Evolutionary conservation across 2,329 filamentous ascomycete species (phyloP).

Genomic region (Cytospora mali): DNA sequence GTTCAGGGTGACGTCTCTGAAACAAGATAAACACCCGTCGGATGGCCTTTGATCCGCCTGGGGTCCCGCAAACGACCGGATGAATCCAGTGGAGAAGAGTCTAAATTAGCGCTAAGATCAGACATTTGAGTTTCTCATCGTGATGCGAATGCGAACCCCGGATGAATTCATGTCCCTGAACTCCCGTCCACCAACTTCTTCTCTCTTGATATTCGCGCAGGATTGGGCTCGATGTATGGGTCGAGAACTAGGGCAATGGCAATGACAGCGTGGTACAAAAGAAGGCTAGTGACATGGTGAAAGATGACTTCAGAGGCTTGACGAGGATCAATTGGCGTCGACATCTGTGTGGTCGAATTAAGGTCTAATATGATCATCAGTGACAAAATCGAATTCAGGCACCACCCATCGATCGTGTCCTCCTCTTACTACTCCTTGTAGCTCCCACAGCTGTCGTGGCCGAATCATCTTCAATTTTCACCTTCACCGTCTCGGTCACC

Average conservation of each 20-base stretch:
- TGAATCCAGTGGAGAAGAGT: too few species aligned
- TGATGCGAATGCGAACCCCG: too few species aligned
- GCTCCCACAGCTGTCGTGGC: not conserved
- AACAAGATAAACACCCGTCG: not conserved
- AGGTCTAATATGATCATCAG: not conserved
- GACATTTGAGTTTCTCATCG: too few species aligned
- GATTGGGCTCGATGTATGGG: not conserved
- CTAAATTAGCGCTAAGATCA: too few species aligned
- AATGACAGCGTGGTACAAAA: not conserved
- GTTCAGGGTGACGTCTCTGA: not conserved
- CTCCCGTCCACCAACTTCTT: too few species aligned
- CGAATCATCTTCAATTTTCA: conserved; percentile 21
- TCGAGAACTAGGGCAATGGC: not conserved
- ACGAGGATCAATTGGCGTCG: not conserved
- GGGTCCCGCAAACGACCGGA: not conserved
- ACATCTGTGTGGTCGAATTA: not conserved
- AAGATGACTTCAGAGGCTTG: not conserved
- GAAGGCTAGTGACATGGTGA: not conserved
- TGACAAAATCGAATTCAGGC: not conserved
- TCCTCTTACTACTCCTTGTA: conserved; percentile 13
- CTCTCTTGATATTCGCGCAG: too few species aligned
- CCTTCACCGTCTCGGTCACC: conserved; percentile 27
- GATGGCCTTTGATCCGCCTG: not conserved
- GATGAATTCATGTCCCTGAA: too few species aligned
- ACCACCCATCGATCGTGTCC: not conserved